Base-by-base conservation (phyloP, 2,329 filamentous ascomycete genomes). In the Fusarium equiseti region DNA sequence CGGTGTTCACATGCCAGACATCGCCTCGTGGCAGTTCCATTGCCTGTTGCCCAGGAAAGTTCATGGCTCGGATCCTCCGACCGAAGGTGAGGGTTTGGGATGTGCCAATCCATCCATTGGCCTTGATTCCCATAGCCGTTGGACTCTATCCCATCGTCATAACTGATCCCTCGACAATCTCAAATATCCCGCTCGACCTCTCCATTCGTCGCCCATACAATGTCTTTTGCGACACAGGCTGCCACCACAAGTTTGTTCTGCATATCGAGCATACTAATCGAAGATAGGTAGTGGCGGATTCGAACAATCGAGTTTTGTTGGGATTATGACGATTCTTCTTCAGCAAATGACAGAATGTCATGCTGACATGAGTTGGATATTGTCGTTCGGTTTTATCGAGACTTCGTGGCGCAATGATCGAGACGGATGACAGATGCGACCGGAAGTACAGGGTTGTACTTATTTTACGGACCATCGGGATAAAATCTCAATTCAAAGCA, bases 401-500 rank as follows among this genome's bases (percentile, higher is more conserved):
- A 48, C 24, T 51, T 64, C 40, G 54, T 44, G 68, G 55, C 54
- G 49, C 54, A 26, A 57, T 62, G 29, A 44, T 63, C 51, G 59
- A 45, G 42, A 67, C 26, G 35, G 18, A 51, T 42, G 38, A 44
- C 13, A 42, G 26, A 69, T 48, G 44, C 27, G 46, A 43, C 45
- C 43, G 29, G 35, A 15, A 56, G 29, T 18, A 20, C 38, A 26
- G 40, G 27, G 31, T 27, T 24, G 45, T 29, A 40, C 38, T 44
- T 24, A 43, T 54, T 24, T 48, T 50, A 26, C 43, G 18, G n/a
- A 40, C 31, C 27, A 46, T 22, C 27, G 42, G 20, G 22, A 44
- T 46, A 31, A 18, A 57, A 31, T 46, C 38, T 32, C 43, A 52
- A 68, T 42, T n/a, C 43, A 18, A 38, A 57, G 38, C 4, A 48